Evolutionary conservation across 768 basidiomycete species (phyloP).

Genomic region (Termitomyces sp.): DNA sequence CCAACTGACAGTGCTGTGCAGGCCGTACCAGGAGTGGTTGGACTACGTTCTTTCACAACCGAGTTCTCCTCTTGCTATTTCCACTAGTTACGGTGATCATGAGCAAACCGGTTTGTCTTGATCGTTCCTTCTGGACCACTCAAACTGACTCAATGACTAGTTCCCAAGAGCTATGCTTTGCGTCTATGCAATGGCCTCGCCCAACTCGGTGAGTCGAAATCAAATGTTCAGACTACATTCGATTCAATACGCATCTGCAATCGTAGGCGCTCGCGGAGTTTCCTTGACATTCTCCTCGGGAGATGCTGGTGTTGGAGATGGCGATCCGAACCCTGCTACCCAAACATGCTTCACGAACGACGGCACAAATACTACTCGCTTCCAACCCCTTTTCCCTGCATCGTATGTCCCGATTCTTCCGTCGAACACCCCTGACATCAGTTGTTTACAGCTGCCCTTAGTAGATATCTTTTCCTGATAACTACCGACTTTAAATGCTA

Average conservation of each 20-base stretch:
- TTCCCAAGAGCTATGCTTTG: constrained; percentile 53
- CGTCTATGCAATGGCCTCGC: constrained; percentile 62
- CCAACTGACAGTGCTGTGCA: constrained; percentile 3
- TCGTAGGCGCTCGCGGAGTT: constrained; percentile 61
- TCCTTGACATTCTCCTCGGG: constrained; percentile 67
- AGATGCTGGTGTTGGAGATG: constrained; percentile 71
- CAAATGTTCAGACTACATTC: too few relatives aligned
- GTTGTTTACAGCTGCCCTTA: constrained; percentile 41
- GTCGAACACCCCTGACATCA: background rate
- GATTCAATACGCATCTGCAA: background rate
- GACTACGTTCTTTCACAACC: constrained; percentile 47
- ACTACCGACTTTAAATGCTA: background rate
- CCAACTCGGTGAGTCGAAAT: constrained; percentile 46
- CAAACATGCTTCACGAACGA: constrained; percentile 60
- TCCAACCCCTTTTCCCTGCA: constrained; percentile 63
- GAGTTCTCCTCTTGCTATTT: constrained; percentile 55
- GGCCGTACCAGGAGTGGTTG: constrained; percentile 49
- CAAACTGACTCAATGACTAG: constrained; percentile 25
- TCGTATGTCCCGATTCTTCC: constrained; percentile 21
- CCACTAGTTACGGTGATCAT: constrained; percentile 68
- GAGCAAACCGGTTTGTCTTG: constrained; percentile 56
- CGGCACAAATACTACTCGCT: constrained; percentile 50
- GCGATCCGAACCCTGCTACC: constrained; percentile 46
- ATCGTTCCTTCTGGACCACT: background rate
- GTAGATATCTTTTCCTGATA: constrained; percentile 30